Conservation (phyloP, 2,329 filamentous ascomycete genomes). For the Aureobasidium zeae region DNA sequence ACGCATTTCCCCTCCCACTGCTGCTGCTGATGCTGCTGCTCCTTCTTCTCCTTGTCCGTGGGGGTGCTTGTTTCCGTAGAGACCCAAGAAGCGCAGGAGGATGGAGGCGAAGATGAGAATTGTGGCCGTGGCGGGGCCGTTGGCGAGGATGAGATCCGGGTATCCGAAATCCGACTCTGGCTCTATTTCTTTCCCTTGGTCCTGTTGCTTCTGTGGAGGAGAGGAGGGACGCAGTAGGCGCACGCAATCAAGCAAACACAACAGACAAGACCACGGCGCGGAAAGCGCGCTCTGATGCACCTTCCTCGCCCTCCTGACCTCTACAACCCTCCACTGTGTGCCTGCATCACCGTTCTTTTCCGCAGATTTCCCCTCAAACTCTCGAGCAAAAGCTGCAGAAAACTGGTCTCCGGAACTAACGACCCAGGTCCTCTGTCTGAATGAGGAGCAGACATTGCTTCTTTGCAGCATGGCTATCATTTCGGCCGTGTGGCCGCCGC, state of each 20-base stretch:
- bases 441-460: conserved; percentile 37
- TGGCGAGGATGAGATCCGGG: conserved; percentile 72
- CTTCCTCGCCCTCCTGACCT: conserved; percentile 64
- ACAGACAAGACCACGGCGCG: conserved; percentile 58
- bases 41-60: no score
- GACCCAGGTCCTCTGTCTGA: conserved; percentile 67
- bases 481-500: conserved; percentile 88
- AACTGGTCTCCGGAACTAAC: conserved; percentile 67
- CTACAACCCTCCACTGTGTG: conserved; percentile 58
- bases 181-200: no score
- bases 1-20: conserved; percentile 48
- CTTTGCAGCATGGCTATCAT: conserved; percentile 76
- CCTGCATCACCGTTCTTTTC: conserved; percentile 27
- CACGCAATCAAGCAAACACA: conserved; percentile 43
- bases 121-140: conserved; percentile 81
- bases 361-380: conserved; percentile 48
- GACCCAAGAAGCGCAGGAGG: conserved; percentile 45
- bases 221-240: not conserved
- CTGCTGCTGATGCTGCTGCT: no score
- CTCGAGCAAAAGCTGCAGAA: conserved; percentile 53
- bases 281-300: conserved; percentile 75
- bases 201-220: no score
- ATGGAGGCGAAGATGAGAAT: conserved; percentile 56
- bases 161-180: conserved; percentile 30
- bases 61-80: no score